Base-by-base conservation (phyloP, 2,329 filamentous ascomycete genomes). In the Botrytis hyacinthi region DNA sequence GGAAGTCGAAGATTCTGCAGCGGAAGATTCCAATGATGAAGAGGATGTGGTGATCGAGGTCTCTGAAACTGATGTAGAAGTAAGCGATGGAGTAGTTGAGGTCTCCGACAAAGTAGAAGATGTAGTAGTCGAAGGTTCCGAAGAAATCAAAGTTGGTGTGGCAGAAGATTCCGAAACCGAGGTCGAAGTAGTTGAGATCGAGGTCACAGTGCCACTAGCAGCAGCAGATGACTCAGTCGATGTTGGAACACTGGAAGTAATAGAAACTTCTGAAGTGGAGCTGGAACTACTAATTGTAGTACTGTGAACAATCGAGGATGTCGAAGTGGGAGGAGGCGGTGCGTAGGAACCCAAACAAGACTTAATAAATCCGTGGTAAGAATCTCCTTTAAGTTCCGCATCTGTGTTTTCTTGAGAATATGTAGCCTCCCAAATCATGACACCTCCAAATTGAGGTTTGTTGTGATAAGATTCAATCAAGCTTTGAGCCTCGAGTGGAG, bases 361-460 rank as follows among this genome's bases (percentile, higher is more conserved):
- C 69, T 79, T 78, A 32, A 79, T 72, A 29, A 74, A 70, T 35
- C 60, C 62, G 48, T 75, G 74, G 57, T 77, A 78, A 48, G 73
- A 63, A 37, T 73, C 57, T 22, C 72, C 73, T 29, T 67, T 40
- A 44, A 73, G 57, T 48, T 73, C 66, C 3, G 14, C 65, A 54
- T 76, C 72, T 37, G 66, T 73, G 37, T 78, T 78, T 59, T 76
- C 72, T 26, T 76, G 66, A 1, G 79, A 77, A 60, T 61, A 69
- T 12, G 77, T 78, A 20, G 79, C 79, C 29, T 81, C 80, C 77
- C 79, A 81, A 48, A 81, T 40, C 80, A 81, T 81, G n/a, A 81
- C 75, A 75, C 80, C 80, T 69, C 79, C 80, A 44, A 81, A 81
- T 20, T 78, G 72, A n/a, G 73, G 20, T 20, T 76, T 67, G 4